A percentile compares a stretch with the other conserved stretches of the same genome.
phyloP scores from a whole-genome alignment of 495 filamentous ascomycete species.

The Parathielavia appendiculata region DNA sequence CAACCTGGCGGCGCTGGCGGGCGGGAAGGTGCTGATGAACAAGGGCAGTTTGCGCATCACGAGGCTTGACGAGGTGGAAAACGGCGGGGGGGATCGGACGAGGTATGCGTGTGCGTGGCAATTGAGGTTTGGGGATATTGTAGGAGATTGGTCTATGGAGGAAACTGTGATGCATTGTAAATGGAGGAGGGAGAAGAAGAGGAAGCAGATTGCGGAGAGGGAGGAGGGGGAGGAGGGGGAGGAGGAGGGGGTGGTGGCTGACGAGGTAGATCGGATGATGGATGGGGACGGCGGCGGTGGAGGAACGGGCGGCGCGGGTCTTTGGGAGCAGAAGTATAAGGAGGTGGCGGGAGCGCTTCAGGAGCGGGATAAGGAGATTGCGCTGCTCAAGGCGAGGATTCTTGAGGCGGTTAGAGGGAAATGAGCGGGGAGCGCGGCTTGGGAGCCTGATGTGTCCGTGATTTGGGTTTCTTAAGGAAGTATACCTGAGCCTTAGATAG shows the following conservation, averaged over 20 bases:
- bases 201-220: no score
- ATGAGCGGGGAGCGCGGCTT: no score
- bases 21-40: conserved; percentile 42
- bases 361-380: conserved; percentile 31
- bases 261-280: no score
- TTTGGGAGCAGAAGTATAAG: conserved; percentile 39
- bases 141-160: conserved; percentile 43
- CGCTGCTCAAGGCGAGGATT: conserved; percentile 24
- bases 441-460: no score
- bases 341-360: conserved; percentile 31
- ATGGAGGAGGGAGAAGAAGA: conserved; percentile 29
- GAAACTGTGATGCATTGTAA: conserved; percentile 41
- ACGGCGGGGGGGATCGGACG: conserved; percentile 25
- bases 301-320: conserved; percentile 10
- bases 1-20: conserved; percentile 47
- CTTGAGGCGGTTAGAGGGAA: conserved; percentile 19
- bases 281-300: background rate
- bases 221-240: conserved; percentile 32
- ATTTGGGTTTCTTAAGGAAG: no score
- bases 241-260: no score
- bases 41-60: conserved; percentile 34
- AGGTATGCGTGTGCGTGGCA: conserved; percentile 45
- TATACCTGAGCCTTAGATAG: no score
- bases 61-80: conserved; percentile 20
- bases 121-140: conserved; percentile 40